phyloP scores from a whole-genome alignment of 1,284 basidiomycete species.

The Vanrija sp. region DNA sequence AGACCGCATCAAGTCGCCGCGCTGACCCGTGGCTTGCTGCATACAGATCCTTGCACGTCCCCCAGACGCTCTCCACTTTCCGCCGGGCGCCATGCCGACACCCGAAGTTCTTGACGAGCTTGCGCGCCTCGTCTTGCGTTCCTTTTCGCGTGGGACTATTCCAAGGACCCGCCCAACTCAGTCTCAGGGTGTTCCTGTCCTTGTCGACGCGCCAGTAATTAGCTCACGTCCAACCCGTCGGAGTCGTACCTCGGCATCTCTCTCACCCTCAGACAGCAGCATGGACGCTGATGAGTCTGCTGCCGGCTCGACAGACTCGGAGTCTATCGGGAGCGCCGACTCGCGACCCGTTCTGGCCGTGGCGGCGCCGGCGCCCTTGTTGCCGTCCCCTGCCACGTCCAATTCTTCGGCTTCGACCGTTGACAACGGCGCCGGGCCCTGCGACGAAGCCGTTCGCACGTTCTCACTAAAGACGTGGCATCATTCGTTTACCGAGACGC shows the following conservation, averaged over 20 bases:
- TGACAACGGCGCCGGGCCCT: too few relatives aligned
- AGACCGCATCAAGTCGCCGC: background rate
- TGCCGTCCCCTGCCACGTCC: too few relatives aligned
- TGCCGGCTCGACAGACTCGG: too few relatives aligned
- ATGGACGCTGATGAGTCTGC: too few relatives aligned
- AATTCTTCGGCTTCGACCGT: too few relatives aligned
- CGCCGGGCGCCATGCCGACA: slow-evolving; percentile 44
- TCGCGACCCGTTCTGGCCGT: too few relatives aligned
- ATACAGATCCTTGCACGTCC: slow-evolving; percentile 32
- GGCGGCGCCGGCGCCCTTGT: background rate
- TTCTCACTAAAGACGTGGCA: slow-evolving; percentile 21
- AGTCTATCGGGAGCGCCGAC: too few relatives aligned
- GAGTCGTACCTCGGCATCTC: background rate
- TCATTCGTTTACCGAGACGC: slow-evolving; percentile 38
- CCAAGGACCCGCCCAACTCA: too few relatives aligned
- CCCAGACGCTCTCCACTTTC: slow-evolving; percentile 33
- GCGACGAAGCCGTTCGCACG: too few relatives aligned
- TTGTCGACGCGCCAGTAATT: background rate
- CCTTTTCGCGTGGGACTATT: slow-evolving; percentile 1
- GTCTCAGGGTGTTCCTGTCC: background rate
- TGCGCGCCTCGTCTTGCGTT: slow-evolving; percentile 32
- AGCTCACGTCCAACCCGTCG: background rate
- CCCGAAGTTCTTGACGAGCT: slow-evolving; percentile 41
- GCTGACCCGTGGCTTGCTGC: background rate
- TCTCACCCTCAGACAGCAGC: background rate